Evolutionary conservation across 176 grass and related monocot species (phyloP).

Genomic region (Bothriochloa decipiens): DNA sequence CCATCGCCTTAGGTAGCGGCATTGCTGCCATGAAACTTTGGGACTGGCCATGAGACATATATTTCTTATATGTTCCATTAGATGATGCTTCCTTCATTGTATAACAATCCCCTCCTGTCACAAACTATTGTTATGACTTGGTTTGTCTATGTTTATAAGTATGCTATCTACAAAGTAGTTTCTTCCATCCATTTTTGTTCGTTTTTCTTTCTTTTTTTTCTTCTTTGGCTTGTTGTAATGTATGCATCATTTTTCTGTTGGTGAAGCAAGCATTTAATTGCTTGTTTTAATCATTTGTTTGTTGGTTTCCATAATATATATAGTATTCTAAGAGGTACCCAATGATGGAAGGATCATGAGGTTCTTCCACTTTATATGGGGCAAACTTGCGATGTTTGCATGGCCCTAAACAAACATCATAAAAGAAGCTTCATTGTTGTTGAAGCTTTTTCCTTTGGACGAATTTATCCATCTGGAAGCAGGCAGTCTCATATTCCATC

Average conservation of each 20-base stretch:
- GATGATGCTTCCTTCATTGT: not conserved
- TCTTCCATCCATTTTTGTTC: not conserved
- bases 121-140: not conserved
- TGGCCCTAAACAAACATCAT: constrained; percentile 23
- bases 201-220: too few relatives aligned
- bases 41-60: constrained; percentile 46
- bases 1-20: constrained; percentile 3
- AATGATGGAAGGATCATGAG: not conserved
- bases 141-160: not conserved
- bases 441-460: constrained; percentile 5
- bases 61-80: not conserved
- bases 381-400: constrained; percentile 26
- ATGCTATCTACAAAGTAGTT: not conserved
- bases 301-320: not conserved
- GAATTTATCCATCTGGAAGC: constrained; percentile 35
- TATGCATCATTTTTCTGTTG: not conserved
- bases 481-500: constrained; percentile 23
- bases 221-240: not conserved
- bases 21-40: constrained; percentile 4
- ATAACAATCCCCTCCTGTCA: not conserved
- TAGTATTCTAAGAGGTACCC: not conserved
- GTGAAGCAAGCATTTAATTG: not conserved
- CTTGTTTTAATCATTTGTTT: not conserved
- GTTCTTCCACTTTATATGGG: constrained; percentile 25
- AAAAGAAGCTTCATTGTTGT: not conserved